Evolutionary conservation across 306 rosid species (phyloP), one percentile per base, ranked within the genome.

Genomic region (Sesbania bispinosa): DNA sequence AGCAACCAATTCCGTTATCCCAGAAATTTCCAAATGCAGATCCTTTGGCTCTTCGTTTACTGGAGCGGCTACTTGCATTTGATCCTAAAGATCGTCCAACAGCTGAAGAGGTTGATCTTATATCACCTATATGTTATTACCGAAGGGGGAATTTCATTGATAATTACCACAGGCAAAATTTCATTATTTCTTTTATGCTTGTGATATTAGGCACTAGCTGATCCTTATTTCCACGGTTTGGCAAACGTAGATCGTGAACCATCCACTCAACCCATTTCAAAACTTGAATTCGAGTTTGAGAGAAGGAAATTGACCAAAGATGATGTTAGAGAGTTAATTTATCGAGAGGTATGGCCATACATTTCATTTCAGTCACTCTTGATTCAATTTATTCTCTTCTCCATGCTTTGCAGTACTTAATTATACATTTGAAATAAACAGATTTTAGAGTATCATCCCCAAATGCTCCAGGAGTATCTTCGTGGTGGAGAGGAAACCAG

Each of bases 361-460:
- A 64, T 43, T n/a, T n/a, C n/a, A n/a, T n/a, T 54, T 74, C 13
- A 27, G 71, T 73, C 65, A 33, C 50, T 36, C 20, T 64, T 69
- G 50, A 73, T 84, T 73, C 65, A 60, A 64, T 41, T 20, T 54
- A 55, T 36, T 36, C 51, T 51, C 39, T 21, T 61, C 23, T 69
- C 39, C 53, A 35, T 43, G 7, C 13, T 27, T 13, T 68, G 55
- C 46, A 73, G 45, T 66, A 75, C 59, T 55, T n/a, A 77, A 10
- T 58, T 54, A 53, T 54, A 29, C 64, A 24, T 74, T 75, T 76
- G 67, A 55, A 29, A 10, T 10, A 29, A 83, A 81, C 93, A 95
- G 97, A 95, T 95, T 81, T 80, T 95, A 81, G 99, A 95, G 93
- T 95, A 95, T 83, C 97, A 95, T 79, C 97, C 97, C 5, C 97